Evolutionary conservation across 2,329 filamentous ascomycete species (phyloP).

Genomic region (Hymenoscyphus fructigenus): DNA sequence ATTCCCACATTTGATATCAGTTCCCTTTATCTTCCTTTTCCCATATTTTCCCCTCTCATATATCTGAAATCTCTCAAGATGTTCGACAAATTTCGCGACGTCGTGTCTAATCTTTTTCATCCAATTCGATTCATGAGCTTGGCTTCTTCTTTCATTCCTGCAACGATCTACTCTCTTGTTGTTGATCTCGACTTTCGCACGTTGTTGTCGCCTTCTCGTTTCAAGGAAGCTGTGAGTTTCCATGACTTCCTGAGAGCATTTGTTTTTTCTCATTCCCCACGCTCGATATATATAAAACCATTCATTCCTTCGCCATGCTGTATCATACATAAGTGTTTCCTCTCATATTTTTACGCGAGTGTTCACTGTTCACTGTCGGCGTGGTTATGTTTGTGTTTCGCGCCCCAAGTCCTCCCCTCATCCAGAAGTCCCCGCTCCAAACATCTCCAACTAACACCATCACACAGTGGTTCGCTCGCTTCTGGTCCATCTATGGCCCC

Average conservation of each 20-base stretch:
- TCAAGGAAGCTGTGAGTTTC: slow-evolving; percentile 34
- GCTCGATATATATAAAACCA: slow-evolving; percentile 34
- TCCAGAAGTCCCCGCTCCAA: neutral
- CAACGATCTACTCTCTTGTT: slow-evolving; percentile 48
- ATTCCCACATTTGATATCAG: neutral
- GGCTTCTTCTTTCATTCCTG: slow-evolving; percentile 50
- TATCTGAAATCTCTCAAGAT: neutral
- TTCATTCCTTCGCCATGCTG: too few species aligned
- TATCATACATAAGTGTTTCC: neutral
- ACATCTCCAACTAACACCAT: slow-evolving; percentile 35
- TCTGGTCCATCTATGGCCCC: slow-evolving; percentile 59
- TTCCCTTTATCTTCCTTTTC: neutral
- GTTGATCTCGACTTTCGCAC: slow-evolving; percentile 36
- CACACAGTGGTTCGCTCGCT: slow-evolving; percentile 57
- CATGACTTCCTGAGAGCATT: neutral
- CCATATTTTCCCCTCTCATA: neutral
- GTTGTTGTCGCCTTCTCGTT: slow-evolving; percentile 42
- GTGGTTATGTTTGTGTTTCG: too few species aligned
- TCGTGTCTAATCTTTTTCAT: slow-evolving; percentile 32
- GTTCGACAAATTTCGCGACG: slow-evolving; percentile 15
- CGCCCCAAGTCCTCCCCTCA: neutral
- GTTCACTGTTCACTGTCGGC: neutral
- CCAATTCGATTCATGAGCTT: slow-evolving; percentile 55
- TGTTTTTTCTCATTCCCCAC: slow-evolving; percentile 35
- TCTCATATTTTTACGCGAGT: neutral